These are phyloP conservation scores for Krasilnikovozyma curviuscula DNA, from an alignment of 768 basidiomycete genomes.

Conservation along the genomic window DNA sequence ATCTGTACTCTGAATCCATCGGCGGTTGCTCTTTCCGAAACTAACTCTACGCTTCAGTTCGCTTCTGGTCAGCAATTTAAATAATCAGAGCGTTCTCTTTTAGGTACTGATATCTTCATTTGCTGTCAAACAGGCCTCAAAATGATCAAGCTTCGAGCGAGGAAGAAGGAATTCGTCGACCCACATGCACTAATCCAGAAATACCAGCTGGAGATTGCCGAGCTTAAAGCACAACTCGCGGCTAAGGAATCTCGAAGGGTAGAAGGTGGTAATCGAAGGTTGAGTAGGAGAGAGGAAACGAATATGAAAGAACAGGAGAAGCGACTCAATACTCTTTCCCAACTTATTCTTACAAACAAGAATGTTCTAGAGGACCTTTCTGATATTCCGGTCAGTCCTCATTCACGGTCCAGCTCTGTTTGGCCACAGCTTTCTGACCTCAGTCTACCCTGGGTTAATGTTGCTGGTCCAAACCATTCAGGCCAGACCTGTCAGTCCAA, in stretches of 20 bases:
- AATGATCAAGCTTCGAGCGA: constrained; percentile 44
- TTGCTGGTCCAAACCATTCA: constrained; percentile 6
- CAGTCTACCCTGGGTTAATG: neutral
- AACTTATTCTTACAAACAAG: constrained; percentile 23
- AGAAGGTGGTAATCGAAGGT: constrained; percentile 33
- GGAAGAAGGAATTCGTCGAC: constrained; percentile 84
- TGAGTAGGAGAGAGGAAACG: constrained; percentile 20
- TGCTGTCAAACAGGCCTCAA: constrained; percentile 12
- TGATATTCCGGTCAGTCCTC: neutral
- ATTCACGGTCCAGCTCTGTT: neutral
- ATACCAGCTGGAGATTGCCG: constrained; percentile 85
- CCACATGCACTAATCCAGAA: constrained; percentile 84
- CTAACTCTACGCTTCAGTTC: constrained; percentile 71
- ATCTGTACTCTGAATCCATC: constrained; percentile 92
- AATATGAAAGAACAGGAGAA: neutral
- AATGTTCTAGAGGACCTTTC: constrained; percentile 11
- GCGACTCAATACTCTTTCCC: neutral
- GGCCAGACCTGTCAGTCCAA: constrained; percentile 59
- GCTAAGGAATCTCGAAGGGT: constrained; percentile 42
- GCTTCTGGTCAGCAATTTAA: no score
- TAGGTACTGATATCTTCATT: no score
- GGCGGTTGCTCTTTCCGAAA: constrained; percentile 54
- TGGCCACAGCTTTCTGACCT: constrained; percentile 40
- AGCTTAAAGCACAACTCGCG: constrained; percentile 53
- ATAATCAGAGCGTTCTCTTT: no score